A percentile compares a stretch with the other conserved stretches of the same genome.
Evolutionary conservation across 106 monocot species (phyloP).

Genomic region (Allium sativum): DNA sequence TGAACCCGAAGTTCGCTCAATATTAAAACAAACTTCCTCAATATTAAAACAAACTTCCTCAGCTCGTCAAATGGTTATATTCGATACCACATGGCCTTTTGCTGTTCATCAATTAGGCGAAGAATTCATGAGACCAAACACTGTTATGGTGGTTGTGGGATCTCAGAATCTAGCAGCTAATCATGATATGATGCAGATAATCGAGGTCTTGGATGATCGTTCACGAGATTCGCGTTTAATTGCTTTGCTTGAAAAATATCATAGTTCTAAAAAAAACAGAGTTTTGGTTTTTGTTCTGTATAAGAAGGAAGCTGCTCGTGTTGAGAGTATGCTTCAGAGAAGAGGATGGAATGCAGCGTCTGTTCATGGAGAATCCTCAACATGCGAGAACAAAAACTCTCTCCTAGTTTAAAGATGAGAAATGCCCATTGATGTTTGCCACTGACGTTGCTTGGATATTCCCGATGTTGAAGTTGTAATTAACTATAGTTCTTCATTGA

Average conservation of each 20-base stretch:
- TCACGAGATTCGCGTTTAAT: conserved; percentile 57
- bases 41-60: conserved; percentile 27
- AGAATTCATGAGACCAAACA: conserved; percentile 95
- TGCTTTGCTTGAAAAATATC: conserved; percentile 80
- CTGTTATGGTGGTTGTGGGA: conserved; percentile 96
- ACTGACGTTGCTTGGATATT: conserved; percentile 95
- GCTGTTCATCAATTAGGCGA: conserved; percentile 79
- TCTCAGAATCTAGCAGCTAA: conserved; percentile 94
- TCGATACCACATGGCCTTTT: conserved; percentile 95
- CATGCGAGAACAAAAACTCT: conserved; percentile 68
- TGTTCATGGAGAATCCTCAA: conserved; percentile 92
- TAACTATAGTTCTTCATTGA: conserved; percentile 84
- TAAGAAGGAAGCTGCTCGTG: conserved; percentile 92
- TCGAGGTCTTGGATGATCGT: conserved; percentile 84
- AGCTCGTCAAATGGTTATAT: conserved; percentile 96
- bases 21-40: conserved; percentile 65
- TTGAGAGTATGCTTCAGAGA: conserved; percentile 81
- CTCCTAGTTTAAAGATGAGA: conserved; percentile 85
- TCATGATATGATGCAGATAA: conserved; percentile 99
- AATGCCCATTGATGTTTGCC: conserved; percentile 94
- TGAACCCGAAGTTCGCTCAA: conserved; percentile 97
- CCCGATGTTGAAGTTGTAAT: conserved; percentile 96
- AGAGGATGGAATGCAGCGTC: conserved; percentile 93
- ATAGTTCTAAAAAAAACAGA: conserved; percentile 75
- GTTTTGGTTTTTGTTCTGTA: conserved; percentile 92